These are phyloP conservation scores for Lactarius hatsudake DNA, from an alignment of 768 basidiomycete species.

Conservation along the genomic window DNA sequence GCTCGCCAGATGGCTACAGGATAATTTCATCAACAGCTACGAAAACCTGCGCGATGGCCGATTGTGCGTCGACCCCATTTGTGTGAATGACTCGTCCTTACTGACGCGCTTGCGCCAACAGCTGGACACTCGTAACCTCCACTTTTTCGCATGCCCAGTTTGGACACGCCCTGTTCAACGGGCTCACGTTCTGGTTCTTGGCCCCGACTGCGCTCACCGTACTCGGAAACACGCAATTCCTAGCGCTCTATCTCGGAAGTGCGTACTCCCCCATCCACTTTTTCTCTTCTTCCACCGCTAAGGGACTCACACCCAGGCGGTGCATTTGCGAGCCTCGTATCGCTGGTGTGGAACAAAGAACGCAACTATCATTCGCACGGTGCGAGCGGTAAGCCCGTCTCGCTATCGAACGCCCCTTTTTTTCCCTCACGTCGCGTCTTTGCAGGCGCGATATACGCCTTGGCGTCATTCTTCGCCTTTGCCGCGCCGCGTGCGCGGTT, in stretches of 20 bases:
- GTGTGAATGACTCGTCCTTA: neutral
- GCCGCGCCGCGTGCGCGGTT: constrained; percentile 64
- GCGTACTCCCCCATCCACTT: constrained; percentile 25
- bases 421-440: neutral
- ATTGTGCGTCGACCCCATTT: constrained; percentile 44
- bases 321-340: constrained; percentile 50
- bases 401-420: neutral
- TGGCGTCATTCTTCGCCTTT: constrained; percentile 71
- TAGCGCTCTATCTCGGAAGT: constrained; percentile 74
- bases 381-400: constrained; percentile 58
- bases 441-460: constrained; percentile 67
- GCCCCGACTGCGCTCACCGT: constrained; percentile 58
- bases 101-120: neutral
- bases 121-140: constrained; percentile 72
- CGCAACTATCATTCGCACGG: constrained; percentile 47
- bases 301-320: constrained; percentile 46
- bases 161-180: constrained; percentile 70
- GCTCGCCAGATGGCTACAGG: constrained; percentile 47
- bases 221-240: constrained; percentile 64
- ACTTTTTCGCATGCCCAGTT: constrained; percentile 66
- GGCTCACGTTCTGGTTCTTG: constrained; percentile 77
- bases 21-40: constrained; percentile 65
- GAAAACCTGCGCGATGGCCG: constrained; percentile 61
- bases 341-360: constrained; percentile 47
- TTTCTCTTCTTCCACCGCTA: neutral